Evolutionary conservation across 257 asterid genomes (phyloP).

Genomic region (Ehretia macrophylla): DNA sequence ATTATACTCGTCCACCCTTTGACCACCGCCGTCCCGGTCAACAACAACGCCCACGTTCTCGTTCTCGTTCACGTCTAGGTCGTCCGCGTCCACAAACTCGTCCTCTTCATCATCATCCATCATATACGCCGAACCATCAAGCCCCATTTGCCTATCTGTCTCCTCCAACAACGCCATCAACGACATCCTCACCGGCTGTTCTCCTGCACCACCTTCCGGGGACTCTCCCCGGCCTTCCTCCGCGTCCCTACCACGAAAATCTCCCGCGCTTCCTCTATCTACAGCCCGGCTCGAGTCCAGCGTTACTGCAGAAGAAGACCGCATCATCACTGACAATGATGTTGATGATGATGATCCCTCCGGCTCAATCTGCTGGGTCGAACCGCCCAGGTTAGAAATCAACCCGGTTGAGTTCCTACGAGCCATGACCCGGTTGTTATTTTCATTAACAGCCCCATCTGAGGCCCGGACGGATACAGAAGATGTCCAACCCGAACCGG

Average conservation of each 20-base stretch:
- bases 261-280: slow-evolving; percentile 23
- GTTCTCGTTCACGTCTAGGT: too few species aligned
- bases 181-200: slow-evolving; percentile 53
- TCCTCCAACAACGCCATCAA: slow-evolving; percentile 77
- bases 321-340: neutral
- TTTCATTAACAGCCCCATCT: slow-evolving; percentile 41
- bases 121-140: slow-evolving; percentile 43
- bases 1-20: slow-evolving; percentile 17
- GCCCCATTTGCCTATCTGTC: slow-evolving; percentile 52
- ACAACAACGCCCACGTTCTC: slow-evolving; percentile 14
- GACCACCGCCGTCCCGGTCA: slow-evolving; percentile 16
- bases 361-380: neutral
- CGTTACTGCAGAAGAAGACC: slow-evolving; percentile 24
- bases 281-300: slow-evolving; percentile 24
- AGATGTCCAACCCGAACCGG: slow-evolving; percentile 44
- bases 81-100: neutral
- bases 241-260: neutral
- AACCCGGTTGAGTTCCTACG: slow-evolving; percentile 38
- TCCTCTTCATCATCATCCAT: slow-evolving; percentile 50
- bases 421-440: slow-evolving; percentile 22
- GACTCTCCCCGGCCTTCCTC: neutral
- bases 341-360: neutral
- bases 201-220: slow-evolving; percentile 6
- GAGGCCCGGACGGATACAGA: slow-evolving; percentile 57
- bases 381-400: neutral